Base-by-base conservation (phyloP, 1,284 basidiomycete genomes). In the Sporisorium exsertum region DNA sequence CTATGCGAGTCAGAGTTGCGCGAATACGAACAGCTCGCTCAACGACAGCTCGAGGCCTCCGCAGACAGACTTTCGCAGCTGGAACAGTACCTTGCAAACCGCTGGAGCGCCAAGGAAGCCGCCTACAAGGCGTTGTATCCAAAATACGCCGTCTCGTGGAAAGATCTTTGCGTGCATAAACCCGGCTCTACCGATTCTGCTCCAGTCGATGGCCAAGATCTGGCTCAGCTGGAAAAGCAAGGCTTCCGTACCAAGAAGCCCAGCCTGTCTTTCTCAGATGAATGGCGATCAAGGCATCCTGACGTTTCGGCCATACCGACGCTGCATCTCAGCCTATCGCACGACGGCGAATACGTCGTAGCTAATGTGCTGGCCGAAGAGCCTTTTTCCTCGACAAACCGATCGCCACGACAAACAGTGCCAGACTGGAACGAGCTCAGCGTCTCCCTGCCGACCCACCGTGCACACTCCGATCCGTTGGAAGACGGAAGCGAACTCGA, bases 61-160 rank as follows among this genome's bases (percentile, higher is more conserved):
- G 29, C 68, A 46, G 20, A 60, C 61, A 13, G 1, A 4, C 22
- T 33, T 5, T 7, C 35, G 12, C 27, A 12, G n/a, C 71, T 79
- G 29, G 62, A 69, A 13, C 54, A 43, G 18, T 72, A 60, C 49
- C 24, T 66, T 10, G 59, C 65, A 3, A 61, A 59, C 26, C 77
- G 83, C 24, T 84, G 83, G 83, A 56, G 77, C 12, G 89, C 91
- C 50, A 97, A 97, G 82, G 94, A 96, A 87, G 93, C 94, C 0
- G 91, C 92, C 0, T 95, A 94, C 87, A 96, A 97, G 85, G 93
- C 94, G 0, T 81, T 94, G 61, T 93, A 91, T 78, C 91, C 92
- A 2, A 68, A 79, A 26, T 81, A 88, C 45, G 87, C 84, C 22
- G 89, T 92, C n/a, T 89, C 89, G 2, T 95, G 93, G 93, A 92